Evolutionary conservation across 768 basidiomycete genomes (phyloP).

Genomic region (Kwoniella sp.): DNA sequence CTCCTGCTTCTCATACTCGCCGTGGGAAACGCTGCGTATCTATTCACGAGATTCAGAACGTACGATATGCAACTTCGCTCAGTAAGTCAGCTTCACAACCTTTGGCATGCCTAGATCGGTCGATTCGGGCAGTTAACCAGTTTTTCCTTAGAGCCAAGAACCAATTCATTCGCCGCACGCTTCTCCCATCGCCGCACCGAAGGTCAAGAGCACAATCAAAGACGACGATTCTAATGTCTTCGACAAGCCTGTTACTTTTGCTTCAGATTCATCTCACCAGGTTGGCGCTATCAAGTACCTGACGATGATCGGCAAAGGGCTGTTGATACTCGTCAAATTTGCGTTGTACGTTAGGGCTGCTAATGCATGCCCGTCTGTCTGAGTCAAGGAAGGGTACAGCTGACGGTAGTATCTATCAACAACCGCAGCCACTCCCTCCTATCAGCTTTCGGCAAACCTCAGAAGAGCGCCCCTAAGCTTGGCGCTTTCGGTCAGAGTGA

Average conservation of each 20-base stretch:
- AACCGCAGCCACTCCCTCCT: constrained; percentile 21
- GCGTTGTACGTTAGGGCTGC: constrained; percentile 22
- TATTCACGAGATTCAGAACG: constrained; percentile 51
- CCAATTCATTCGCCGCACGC: constrained; percentile 50
- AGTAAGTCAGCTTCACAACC: constrained; percentile 37
- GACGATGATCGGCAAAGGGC: constrained; percentile 15
- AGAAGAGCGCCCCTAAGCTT: not conserved
- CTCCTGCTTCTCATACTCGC: constrained; percentile 37
- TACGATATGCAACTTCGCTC: constrained; percentile 53
- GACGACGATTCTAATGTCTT: constrained; percentile 20
- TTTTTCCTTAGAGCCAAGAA: constrained; percentile 31
- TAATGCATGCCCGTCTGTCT: too few species aligned
- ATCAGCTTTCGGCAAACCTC: constrained; percentile 31
- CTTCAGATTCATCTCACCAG: not conserved
- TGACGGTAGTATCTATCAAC: not conserved
- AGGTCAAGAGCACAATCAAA: constrained; percentile 10
- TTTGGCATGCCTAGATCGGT: too few species aligned
- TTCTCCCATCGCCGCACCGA: constrained; percentile 36
- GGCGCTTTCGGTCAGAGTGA: constrained; percentile 11
- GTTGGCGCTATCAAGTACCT: not conserved
- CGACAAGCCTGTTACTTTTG: not conserved
- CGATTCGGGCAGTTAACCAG: not conserved
- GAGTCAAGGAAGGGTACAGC: too few species aligned
- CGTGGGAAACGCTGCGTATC: constrained; percentile 46
- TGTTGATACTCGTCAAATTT: constrained; percentile 28